Percentiles rank a stretch among this genome's conserved stretches.
phyloP scores from a whole-genome alignment of 345 rosid species.

The Excoecaria cochinchinensis region DNA sequence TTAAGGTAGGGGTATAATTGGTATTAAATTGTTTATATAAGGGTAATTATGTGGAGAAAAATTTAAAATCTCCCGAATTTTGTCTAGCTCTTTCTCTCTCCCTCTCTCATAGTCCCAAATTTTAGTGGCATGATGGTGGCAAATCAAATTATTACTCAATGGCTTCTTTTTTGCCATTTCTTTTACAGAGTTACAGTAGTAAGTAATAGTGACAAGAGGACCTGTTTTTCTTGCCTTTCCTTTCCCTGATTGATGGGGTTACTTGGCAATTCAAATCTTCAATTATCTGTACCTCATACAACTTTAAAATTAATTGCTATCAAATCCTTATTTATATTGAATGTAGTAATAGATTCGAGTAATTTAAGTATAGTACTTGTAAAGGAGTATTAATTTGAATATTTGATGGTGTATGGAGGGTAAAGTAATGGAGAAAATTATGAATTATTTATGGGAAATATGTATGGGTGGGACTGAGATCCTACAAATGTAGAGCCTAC shows the following conservation, averaged over 20 bases:
- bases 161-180: background rate
- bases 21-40: background rate
- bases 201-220: conserved; percentile 15
- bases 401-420: too few relatives aligned
- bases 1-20: conserved; percentile 3
- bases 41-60: conserved; percentile 21
- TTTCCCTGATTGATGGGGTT: conserved; percentile 7
- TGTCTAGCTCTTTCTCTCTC: conserved; percentile 13
- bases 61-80: conserved; percentile 29
- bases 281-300: background rate
- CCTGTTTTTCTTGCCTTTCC: conserved; percentile 4
- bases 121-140: background rate
- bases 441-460: too few relatives aligned
- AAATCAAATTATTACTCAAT: conserved; percentile 15
- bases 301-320: background rate
- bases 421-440: too few relatives aligned
- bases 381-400: too few relatives aligned
- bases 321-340: background rate
- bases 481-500: background rate
- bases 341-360: background rate
- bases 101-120: background rate
- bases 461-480: background rate
- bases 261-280: conserved; percentile 4
- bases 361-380: background rate
- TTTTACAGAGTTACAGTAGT: conserved; percentile 7